phyloP scores from a whole-genome alignment of 306 rosid genomes.

The Phaseolus lunatus region DNA sequence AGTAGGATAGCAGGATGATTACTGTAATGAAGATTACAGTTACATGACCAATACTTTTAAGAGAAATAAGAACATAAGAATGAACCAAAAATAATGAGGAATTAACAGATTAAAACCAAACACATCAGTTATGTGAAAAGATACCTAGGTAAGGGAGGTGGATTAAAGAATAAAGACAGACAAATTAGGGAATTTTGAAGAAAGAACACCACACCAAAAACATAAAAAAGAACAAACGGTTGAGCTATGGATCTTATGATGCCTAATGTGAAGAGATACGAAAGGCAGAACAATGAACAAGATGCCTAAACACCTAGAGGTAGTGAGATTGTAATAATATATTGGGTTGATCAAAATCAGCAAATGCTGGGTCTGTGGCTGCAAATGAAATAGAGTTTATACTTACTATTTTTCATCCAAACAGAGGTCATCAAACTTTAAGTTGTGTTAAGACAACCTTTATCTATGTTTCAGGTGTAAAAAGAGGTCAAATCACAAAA shows the following conservation, averaged over 20 bases:
- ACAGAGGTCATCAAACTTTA: too few relatives aligned
- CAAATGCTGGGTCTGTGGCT: too few relatives aligned
- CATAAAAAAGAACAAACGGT: background rate
- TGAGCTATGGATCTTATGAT: background rate
- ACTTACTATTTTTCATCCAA: too few relatives aligned
- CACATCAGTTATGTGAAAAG: background rate
- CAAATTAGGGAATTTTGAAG: background rate
- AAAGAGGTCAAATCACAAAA: background rate
- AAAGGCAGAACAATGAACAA: background rate
- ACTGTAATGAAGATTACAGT: background rate
- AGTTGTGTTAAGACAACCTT: background rate
- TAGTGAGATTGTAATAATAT: background rate
- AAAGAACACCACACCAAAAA: background rate
- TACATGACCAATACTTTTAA: conserved; percentile 1
- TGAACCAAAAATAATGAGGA: background rate
- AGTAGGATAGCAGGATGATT: background rate
- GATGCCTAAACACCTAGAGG: background rate
- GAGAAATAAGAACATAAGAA: background rate
- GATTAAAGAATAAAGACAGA: background rate
- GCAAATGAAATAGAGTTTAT: too few relatives aligned
- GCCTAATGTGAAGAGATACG: background rate
- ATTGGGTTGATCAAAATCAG: too few relatives aligned
- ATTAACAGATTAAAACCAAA: background rate
- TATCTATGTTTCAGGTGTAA: background rate
- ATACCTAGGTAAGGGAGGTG: background rate